Evolutionary conservation across 2,329 filamentous ascomycete species (phyloP).

Genomic region (Colletotrichum sp.): DNA sequence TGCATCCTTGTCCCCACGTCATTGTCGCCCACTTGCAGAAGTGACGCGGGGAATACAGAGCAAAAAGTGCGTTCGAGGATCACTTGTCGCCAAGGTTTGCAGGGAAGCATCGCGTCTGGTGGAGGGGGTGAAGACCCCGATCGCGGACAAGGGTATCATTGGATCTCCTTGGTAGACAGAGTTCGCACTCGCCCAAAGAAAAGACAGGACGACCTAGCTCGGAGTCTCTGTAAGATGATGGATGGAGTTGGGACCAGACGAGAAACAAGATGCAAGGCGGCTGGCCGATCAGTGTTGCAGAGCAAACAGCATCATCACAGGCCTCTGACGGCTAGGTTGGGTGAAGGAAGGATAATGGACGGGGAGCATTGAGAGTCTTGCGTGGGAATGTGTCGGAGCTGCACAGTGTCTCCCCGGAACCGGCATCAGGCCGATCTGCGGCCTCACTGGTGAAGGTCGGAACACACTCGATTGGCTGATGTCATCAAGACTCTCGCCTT

Average conservation of each 20-base stretch:
- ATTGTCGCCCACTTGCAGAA: neutral
- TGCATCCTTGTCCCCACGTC: conserved; percentile 9
- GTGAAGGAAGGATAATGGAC: neutral
- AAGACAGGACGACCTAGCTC: neutral
- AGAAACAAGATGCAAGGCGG: neutral
- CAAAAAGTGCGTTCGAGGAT: neutral
- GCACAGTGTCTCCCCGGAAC: neutral
- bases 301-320: neutral
- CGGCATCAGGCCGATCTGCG: neutral
- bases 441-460: neutral
- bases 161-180: neutral
- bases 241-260: neutral
- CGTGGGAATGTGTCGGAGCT: neutral
- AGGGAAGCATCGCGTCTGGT: neutral
- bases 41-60: neutral
- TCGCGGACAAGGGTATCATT: neutral
- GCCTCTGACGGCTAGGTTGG: neutral
- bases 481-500: neutral
- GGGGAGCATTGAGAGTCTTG: neutral
- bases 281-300: neutral
- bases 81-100: neutral
- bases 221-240: neutral
- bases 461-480: conserved; percentile 6
- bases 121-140: neutral
- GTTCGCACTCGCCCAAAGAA: neutral